Evolutionary conservation across 345 rosid genomes (phyloP).

Genomic region (Moricandia moricandioides): DNA sequence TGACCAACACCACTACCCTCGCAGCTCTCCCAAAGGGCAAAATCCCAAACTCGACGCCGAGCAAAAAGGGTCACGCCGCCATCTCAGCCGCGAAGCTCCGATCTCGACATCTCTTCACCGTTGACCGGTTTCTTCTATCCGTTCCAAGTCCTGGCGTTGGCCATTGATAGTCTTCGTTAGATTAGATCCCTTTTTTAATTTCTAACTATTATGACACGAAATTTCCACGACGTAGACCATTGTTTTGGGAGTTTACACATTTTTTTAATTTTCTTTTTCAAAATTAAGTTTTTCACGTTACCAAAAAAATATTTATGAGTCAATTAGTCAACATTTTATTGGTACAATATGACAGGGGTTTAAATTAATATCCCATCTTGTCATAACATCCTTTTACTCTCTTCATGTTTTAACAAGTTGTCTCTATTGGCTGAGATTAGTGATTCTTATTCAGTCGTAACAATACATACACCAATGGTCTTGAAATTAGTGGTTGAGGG

Average conservation of each 20-base stretch:
- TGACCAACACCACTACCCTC: slow-evolving; percentile 28
- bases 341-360: neutral
- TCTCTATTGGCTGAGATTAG: neutral
- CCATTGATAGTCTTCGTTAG: slow-evolving; percentile 35
- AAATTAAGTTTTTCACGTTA: neutral
- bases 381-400: neutral
- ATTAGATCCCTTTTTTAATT: slow-evolving; percentile 8
- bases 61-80: slow-evolving; percentile 60
- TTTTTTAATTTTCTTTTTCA: neutral
- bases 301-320: neutral
- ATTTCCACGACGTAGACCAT: slow-evolving; percentile 5
- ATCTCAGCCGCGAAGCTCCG: slow-evolving; percentile 50
- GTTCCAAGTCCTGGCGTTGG: slow-evolving; percentile 94
- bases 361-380: neutral
- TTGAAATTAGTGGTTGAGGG: neutral
- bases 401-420: neutral
- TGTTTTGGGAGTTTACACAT: neutral
- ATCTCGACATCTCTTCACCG: slow-evolving; percentile 52
- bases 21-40: slow-evolving; percentile 64
- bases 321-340: slow-evolving; percentile 3
- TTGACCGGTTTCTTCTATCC: slow-evolving; percentile 63
- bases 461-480: neutral
- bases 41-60: slow-evolving; percentile 58
- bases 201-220: slow-evolving; percentile 14
- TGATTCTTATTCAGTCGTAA: neutral